Base-by-base conservation (phyloP, 2,329 filamentous ascomycete genomes). In the Scolecobasidium constrictum region DNA sequence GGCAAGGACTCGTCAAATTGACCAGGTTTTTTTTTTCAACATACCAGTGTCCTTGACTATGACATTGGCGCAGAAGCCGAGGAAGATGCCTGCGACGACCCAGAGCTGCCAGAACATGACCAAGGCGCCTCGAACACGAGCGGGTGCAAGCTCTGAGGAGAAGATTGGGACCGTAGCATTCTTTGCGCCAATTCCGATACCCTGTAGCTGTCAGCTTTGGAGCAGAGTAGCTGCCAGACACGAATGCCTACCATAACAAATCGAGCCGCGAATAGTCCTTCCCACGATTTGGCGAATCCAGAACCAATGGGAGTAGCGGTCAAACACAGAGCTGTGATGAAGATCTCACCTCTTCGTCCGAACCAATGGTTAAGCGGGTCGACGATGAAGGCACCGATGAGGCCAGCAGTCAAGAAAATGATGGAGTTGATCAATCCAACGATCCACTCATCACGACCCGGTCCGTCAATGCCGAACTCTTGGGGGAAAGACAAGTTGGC, bases 61-160 rank as follows among this genome's bases (percentile, higher is more conserved):
- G 16, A 71, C 64, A 12, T 65, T 67, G 54, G 68, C 66, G 45
- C 67, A 65, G 48, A 68, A 68, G 9, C 68, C 67, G 7, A 71
- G 45, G 53, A 16, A 61, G 1, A 58, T 56, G 9, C 15, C 20
- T 13, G 22, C 9, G 38, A 16, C 20, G 9, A 13, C 31, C 12
- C 28, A 33, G 40, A 67, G 57, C 40, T 68, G 65, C 64, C 64
- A 69, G 26, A 54, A 56, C 64, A 67, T 69, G 16, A 66, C 66
- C 0, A 69, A 50, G 9, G 61, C 65, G 13, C 62, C 63, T 15
- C 63, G 54, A 34, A 65, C 62, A 2, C 46, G 49, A 22, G 57
- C 55, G 0, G 62, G 63, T 1, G 57, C 52, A 5, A 52, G 59
- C 46, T 64, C 62, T 2, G 63, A 59, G 4, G 59, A 51, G 33